Conservation (phyloP, 1,284 basidiomycete genomes). For the Cryptococcus sp. region DNA sequence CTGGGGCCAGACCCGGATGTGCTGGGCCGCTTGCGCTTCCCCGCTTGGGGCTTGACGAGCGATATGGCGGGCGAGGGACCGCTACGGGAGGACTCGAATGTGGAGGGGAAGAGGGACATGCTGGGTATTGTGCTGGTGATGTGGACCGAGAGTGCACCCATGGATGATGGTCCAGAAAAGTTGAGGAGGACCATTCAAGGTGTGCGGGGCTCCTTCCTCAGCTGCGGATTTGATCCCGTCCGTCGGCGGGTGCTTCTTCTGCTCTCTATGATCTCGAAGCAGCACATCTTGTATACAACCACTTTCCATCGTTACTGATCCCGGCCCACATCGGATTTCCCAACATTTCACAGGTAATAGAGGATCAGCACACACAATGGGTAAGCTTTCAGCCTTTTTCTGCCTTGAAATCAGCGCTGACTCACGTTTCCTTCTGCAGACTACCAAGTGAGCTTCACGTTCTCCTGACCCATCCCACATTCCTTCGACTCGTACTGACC, state of each 20-base stretch:
- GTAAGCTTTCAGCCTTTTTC: neutral
- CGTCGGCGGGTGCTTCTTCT: neutral
- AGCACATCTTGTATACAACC: neutral
- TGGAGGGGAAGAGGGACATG: slow-evolving; percentile 45
- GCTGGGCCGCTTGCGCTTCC: slow-evolving; percentile 64
- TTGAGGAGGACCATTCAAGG: neutral
- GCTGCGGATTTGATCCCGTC: slow-evolving; percentile 16
- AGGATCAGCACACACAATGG: neutral
- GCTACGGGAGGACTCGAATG: slow-evolving; percentile 31
- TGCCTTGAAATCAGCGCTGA: neutral
- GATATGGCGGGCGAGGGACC: slow-evolving; percentile 12
- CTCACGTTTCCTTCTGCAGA: slow-evolving; percentile 22
- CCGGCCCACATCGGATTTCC: neutral
- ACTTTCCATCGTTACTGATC: neutral
- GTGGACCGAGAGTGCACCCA: neutral
- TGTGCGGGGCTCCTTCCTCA: neutral
- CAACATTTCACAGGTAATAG: neutral
- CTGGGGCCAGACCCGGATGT: slow-evolving; percentile 23
- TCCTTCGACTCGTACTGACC: slow-evolving; percentile 1
- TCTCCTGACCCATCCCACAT: neutral
- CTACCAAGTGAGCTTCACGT: slow-evolving; percentile 40
- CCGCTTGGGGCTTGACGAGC: slow-evolving; percentile 1
- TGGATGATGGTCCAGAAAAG: slow-evolving; percentile 4
- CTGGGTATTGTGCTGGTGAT: neutral
- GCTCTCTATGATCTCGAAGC: neutral